Evolutionary conservation across 2,329 filamentous ascomycete genomes (phyloP), one percentile per base, ranked within the genome.

Genomic region (Xylariaceae sp.): DNA sequence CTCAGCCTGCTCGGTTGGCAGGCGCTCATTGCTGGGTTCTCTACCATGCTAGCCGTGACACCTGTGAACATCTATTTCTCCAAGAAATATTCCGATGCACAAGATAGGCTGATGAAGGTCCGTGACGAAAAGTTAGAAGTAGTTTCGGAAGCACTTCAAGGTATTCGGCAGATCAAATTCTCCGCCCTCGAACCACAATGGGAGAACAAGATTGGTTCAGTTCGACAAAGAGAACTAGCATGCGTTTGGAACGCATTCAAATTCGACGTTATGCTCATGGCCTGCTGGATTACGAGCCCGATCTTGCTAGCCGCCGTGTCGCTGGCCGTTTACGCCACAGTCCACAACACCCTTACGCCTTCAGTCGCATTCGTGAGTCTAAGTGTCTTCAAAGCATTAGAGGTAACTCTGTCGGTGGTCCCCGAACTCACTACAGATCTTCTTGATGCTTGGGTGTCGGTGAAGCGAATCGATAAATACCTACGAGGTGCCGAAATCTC

Each of bases 91-190:
- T 74, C 84, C 1, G 74, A 72, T 18, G 80, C 84, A 5, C 86
- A 90, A 62, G 85, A 87, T 50, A 73, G 76, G 45, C 69, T 93
- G 45, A 92, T 92, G 88, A 88, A 87, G 64, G 76, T 85, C 28
- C 78, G 89, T 42, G 89, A 93, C 66, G 77, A 83, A 49, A 93
- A 92, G 69, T 78, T 91, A 70, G 85, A 80, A 0, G 80, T 91
- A 13, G 79, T 94, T 31, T 88, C 88, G 1, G 89, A 94, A 67
- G 87, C 86, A 0, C 72, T 94, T 1, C 81, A 88, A 60, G 89
- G 89, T 7, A 92, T 93, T 57, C 82, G 88, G 1, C 89, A 94
- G 68, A 90, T 94, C 71, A 94, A 94, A 63, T 91, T 93, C 60
- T 88, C 88, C 0, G 89, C 89, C 1, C 71, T 90, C 2, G 89